Base-by-base conservation (phyloP, 805 yeast species). In the Teunomyces panamensis region DNA sequence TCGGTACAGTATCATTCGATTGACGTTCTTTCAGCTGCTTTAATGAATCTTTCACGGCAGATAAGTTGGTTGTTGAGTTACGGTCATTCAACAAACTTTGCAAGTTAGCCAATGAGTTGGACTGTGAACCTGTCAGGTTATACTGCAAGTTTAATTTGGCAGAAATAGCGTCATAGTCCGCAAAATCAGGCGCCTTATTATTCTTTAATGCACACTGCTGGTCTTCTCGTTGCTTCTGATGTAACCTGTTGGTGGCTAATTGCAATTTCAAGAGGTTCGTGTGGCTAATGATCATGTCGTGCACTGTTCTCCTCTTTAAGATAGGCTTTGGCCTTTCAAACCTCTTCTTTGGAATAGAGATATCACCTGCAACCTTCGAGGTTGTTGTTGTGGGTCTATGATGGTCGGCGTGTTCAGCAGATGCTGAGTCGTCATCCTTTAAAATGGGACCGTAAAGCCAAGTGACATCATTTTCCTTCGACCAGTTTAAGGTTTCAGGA, bases 401-500 rank as follows among this genome's bases (percentile, higher is more conserved):
- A 24, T 52, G 53, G 35, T 55, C 51, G 9, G 39, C 53, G 30
- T 48, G 45, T 9, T 44, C 44, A 24, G 30, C 44, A 13, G 24
- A 17, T 8, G 47, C 28, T 3, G 44, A 27, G 8, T 60, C 67
- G 27, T 69, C 73, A 47, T 78, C 83, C 48, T 74, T 75, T 47
- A 80, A 74, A 20, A 83, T 72, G 0, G 99, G 99, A 1, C 99
- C 99, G 68, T 92, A 94, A 10, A 94, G 78, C 99, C 99, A 94
- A 1, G 97, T 90, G 9, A 94, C 97, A 65, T 94, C 99, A 49
- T 86, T 85, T 59, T 94, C 99, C 68, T 95, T 94, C 39, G 89
- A 83, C 99, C 99, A 94, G 65, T 94, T 92, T 42, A 94, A 87
- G 32, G 81, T 56, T 32, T 54, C 75, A 1, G 99, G 99, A 14